Conservation (phyloP, 495 filamentous ascomycete genomes). For the Aspergillus cristatus region DNA sequence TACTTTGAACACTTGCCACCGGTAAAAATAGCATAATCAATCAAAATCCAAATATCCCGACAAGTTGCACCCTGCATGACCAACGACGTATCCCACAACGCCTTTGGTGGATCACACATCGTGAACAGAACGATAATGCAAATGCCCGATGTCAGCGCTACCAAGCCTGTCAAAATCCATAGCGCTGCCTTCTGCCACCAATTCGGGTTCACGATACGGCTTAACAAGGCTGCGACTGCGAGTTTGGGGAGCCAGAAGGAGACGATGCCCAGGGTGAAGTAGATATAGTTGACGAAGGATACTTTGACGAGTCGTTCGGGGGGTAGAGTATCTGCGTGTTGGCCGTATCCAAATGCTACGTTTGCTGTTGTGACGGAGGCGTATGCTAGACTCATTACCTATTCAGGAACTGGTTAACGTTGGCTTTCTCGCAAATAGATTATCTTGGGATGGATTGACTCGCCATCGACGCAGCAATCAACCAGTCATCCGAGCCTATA, state of each 20-base stretch:
- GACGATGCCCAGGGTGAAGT: slow-evolving; percentile 29
- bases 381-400: slow-evolving; percentile 14
- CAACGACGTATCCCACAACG: slow-evolving; percentile 28
- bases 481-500: slow-evolving; percentile 36
- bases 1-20: too few species aligned
- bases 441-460: too few species aligned
- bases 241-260: slow-evolving; percentile 36
- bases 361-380: slow-evolving; percentile 15
- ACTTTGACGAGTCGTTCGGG: slow-evolving; percentile 7
- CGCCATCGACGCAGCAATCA: slow-evolving; percentile 31
- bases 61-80: slow-evolving; percentile 13
- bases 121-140: slow-evolving; percentile 26
- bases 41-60: slow-evolving; percentile 21
- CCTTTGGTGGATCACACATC: slow-evolving; percentile 30
- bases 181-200: slow-evolving; percentile 16
- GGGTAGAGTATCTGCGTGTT: slow-evolving; percentile 4
- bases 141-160: slow-evolving; percentile 10
- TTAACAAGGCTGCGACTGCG: slow-evolving; percentile 27
- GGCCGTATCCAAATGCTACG: slow-evolving; percentile 16
- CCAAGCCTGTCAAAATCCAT: slow-evolving; percentile 19
- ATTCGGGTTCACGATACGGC: slow-evolving; percentile 27
- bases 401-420: background rate
- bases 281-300: slow-evolving; percentile 23
- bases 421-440: too few species aligned
- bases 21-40: slow-evolving; percentile 25